Conservation (phyloP, 176 grass and related monocot species). For the Oryza punctata region DNA sequence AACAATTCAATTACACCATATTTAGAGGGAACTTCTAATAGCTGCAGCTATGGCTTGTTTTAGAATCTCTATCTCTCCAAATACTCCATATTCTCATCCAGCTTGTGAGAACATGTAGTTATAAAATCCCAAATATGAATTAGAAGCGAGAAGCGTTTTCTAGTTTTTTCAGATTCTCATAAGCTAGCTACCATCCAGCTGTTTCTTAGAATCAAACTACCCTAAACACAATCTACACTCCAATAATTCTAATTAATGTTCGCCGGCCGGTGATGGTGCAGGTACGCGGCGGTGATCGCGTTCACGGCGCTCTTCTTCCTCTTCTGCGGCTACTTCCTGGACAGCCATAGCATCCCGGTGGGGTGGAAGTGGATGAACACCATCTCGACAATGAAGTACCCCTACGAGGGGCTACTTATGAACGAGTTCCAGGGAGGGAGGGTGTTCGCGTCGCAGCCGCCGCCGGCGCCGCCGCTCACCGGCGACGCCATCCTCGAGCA, state of each 20-base stretch:
- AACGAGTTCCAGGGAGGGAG: conserved; percentile 45
- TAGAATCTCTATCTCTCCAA: too few relatives aligned
- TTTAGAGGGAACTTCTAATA: too few relatives aligned
- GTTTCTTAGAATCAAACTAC: too few relatives aligned
- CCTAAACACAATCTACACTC: too few relatives aligned
- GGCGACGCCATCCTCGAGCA: conserved; percentile 54
- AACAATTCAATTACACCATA: too few relatives aligned
- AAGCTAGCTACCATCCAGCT: too few relatives aligned
- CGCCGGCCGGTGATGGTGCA: neutral
- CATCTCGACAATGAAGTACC: conserved; percentile 67
- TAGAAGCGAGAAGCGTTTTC: too few relatives aligned
- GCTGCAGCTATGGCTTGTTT: too few relatives aligned
- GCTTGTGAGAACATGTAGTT: too few relatives aligned
- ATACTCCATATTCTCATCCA: too few relatives aligned
- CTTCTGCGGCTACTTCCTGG: conserved; percentile 63
- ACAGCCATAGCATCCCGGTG: conserved; percentile 51
- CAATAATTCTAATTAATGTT: neutral
- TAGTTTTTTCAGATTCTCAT: too few relatives aligned
- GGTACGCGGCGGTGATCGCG: conserved; percentile 68
- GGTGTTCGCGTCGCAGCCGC: neutral
- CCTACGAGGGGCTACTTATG: conserved; percentile 69
- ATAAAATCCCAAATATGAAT: too few relatives aligned
- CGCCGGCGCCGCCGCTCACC: neutral
- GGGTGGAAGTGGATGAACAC: conserved; percentile 73
- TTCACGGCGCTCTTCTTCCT: conserved; percentile 82